Base-by-base conservation (phyloP, 23 red algal genomes). In the Gracilariopsis chorda region DNA sequence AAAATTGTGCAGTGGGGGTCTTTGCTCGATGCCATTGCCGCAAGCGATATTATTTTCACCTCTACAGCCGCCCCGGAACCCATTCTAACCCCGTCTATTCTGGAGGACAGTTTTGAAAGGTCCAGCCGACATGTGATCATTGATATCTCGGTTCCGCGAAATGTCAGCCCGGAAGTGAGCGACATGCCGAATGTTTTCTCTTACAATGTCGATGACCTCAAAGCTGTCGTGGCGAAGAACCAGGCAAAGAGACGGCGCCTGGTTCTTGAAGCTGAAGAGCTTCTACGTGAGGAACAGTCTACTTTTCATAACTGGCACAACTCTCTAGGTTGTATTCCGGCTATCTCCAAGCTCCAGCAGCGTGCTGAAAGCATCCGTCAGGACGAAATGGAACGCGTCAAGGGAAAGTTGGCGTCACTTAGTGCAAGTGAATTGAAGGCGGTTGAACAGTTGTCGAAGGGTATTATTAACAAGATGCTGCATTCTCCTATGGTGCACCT, bases 161-260 rank as follows among this genome's bases (percentile, higher is more conserved):
- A 98, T 74, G 88, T 98, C 16, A 91, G 88, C 9, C 61, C 39
- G 23, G 93, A 98, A 48, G 96, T 95, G 7, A 48, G 20, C 43
- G 88, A 86, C 19, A 40, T 98, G 32, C 46, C 68, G 14, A 77
- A 67, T 40, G 87, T 90, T 0, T 78, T 62, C 25, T 75, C 89
- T 3, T 98, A 98, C 93, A 98, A 98, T 90, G 96, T 98, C 2
- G 96, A 98, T 59, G 96, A 98, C 56, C 82, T 98, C 36, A 98
- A 98, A 78, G 96, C 96, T 19, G 96, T 98, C 28, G 96, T 98
- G 35, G 96, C 96, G 25, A 84, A 92, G 39, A 98, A 98, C 73
- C 96, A 98, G 85, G 65, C 89, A 0, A 70, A 85, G 51, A 78
- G 96, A 61, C 89, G 96, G 19, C 80, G 83, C 27, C 49, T 98